These are phyloP conservation scores for Dacryopinax primogenitus DNA, from an alignment of 768 basidiomycete species.

Conservation along the genomic window DNA sequence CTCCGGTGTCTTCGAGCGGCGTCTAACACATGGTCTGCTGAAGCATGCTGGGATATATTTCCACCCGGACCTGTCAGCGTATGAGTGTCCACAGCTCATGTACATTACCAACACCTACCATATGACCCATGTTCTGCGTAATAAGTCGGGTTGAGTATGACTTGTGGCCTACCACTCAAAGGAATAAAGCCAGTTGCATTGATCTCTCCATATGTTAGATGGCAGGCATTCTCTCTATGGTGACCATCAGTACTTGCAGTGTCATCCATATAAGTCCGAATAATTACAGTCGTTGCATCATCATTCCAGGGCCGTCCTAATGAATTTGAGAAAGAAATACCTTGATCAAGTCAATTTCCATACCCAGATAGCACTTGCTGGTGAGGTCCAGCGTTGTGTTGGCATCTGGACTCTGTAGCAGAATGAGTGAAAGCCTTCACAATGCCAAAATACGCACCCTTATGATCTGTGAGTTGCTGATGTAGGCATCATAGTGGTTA, in stretches of 20 bases:
- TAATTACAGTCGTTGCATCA: constrained; percentile 36
- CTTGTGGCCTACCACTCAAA: constrained; percentile 33
- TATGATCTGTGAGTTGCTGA: constrained; percentile 43
- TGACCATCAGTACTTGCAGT: constrained; percentile 26
- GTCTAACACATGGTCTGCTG: constrained; percentile 38
- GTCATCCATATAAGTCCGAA: constrained; percentile 43
- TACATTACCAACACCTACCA: constrained; percentile 26
- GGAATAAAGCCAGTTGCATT: constrained; percentile 40
- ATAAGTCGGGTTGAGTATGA: constrained; percentile 42
- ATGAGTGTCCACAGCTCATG: not conserved
- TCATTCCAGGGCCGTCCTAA: constrained; percentile 47
- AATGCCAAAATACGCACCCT: constrained; percentile 30
- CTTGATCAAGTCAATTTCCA: not conserved
- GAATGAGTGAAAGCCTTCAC: not conserved
- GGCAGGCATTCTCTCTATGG: too few species aligned
- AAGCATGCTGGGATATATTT: constrained; percentile 33
- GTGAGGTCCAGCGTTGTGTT: constrained; percentile 37
- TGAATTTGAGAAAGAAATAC: not conserved
- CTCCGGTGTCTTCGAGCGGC: too few species aligned
- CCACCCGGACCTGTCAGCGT: constrained; percentile 39
- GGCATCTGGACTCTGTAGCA: constrained; percentile 43
- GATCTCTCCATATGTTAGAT: not conserved
- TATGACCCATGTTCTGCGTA: constrained; percentile 47
- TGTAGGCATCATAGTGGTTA: constrained; percentile 45
- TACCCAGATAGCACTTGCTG: constrained; percentile 41